phyloP scores from a whole-genome alignment of 1,284 basidiomycete genomes.

The Fomes fomentarius region DNA sequence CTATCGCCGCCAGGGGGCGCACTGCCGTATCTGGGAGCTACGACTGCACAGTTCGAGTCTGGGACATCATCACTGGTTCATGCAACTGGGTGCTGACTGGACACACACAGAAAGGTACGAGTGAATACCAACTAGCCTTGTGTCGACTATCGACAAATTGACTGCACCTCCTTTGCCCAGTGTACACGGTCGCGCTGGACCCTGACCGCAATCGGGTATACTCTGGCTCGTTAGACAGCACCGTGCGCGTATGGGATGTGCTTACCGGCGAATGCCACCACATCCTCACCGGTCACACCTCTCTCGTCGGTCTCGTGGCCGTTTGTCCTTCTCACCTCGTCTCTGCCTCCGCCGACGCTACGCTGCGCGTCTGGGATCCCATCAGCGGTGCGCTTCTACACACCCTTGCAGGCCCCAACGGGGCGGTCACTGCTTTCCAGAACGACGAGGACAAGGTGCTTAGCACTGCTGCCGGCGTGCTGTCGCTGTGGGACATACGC shows the following conservation, averaged over 20 bases:
- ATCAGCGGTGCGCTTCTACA: conserved; percentile 79
- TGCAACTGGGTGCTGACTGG: conserved; percentile 83
- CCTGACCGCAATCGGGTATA: conserved; percentile 83
- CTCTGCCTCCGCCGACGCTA: conserved; percentile 92
- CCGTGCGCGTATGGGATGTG: conserved; percentile 91
- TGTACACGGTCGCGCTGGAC: conserved; percentile 91
- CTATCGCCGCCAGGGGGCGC: conserved; percentile 85
- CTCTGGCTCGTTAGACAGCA: conserved; percentile 96
- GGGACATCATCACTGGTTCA: conserved; percentile 88
- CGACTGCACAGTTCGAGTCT: conserved; percentile 90
- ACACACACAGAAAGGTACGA: conserved; percentile 87
- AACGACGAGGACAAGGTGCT: conserved; percentile 96
- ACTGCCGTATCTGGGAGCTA: conserved; percentile 95
- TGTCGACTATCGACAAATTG: neutral
- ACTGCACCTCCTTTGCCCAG: conserved; percentile 41
- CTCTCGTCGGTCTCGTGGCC: conserved; percentile 85
- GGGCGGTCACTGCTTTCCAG: conserved; percentile 96
- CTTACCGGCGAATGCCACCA: conserved; percentile 79
- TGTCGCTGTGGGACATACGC: conserved; percentile 95
- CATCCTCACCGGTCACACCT: conserved; percentile 86
- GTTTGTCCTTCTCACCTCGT: conserved; percentile 91
- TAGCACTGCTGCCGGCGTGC: conserved; percentile 90
- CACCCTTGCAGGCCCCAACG: conserved; percentile 84
- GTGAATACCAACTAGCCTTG: neutral
- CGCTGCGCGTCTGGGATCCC: conserved; percentile 91